phyloP scores from a whole-genome alignment of 345 rosid genomes.

The Laguncularia racemosa region DNA sequence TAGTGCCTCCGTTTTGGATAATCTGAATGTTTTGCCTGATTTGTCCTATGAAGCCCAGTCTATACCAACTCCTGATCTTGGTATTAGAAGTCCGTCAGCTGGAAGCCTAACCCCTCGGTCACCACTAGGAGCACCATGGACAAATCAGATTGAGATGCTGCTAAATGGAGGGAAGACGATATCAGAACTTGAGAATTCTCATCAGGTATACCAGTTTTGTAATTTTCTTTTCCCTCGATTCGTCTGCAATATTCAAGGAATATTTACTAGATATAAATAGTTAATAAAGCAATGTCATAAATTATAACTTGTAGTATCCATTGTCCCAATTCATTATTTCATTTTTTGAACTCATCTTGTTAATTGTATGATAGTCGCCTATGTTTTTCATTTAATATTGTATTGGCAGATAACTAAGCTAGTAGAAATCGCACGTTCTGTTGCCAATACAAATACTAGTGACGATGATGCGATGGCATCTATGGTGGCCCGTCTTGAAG shows the following conservation, averaged over 20 bases:
- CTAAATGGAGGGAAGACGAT: slow-evolving; percentile 62
- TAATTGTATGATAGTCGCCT: background rate
- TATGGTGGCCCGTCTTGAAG: slow-evolving; percentile 74
- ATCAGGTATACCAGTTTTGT: slow-evolving; percentile 42
- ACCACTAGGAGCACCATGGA: slow-evolving; percentile 65
- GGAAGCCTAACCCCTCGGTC: slow-evolving; percentile 95
- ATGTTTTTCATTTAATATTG: background rate
- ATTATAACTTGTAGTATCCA: background rate
- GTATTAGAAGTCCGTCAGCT: slow-evolving; percentile 40
- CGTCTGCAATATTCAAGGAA: no score
- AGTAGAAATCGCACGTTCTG: slow-evolving; percentile 63
- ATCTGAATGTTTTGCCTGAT: slow-evolving; percentile 34
- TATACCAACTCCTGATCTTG: slow-evolving; percentile 24
- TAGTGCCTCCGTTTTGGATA: slow-evolving; percentile 43
- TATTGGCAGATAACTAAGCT: slow-evolving; percentile 67
- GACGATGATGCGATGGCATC: slow-evolving; percentile 63
- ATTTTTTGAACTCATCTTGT: background rate
- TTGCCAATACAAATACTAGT: slow-evolving; percentile 58
- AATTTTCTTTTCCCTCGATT: no score
- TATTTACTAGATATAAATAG: background rate
- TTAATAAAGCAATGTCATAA: background rate
- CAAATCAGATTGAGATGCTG: slow-evolving; percentile 73
- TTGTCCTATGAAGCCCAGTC: slow-evolving; percentile 35
- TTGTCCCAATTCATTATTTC: no score
- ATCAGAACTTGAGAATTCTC: slow-evolving; percentile 74